phyloP scores from a whole-genome alignment of 495 filamentous ascomycete genomes.

The Cladorrhinum samala region DNA sequence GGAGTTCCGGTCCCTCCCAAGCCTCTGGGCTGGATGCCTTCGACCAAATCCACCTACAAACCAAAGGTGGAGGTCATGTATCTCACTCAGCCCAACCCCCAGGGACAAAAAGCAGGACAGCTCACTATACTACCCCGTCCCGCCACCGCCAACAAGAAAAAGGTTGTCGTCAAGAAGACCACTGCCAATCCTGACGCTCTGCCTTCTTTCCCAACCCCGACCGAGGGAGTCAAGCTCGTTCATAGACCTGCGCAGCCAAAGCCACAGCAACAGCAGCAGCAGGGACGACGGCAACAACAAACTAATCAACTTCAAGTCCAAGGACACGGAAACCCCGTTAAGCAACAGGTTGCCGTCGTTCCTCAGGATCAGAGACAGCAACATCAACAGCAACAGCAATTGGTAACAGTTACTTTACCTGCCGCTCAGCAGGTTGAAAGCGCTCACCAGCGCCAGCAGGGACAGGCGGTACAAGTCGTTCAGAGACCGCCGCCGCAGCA shows the following conservation, averaged over 20 bases:
- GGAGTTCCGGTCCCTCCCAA: not conserved
- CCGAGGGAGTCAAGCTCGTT: not conserved
- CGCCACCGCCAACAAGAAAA: not conserved
- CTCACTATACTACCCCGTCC: not conserved
- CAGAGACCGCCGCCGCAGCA: too few species aligned
- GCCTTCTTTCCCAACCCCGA: constrained; percentile 3
- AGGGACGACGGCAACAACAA: not conserved
- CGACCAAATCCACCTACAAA: not conserved
- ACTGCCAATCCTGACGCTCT: not conserved
- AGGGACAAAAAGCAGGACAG: not conserved
- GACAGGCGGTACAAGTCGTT: too few species aligned
- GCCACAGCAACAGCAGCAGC: not conserved
- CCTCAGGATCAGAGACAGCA: not conserved
- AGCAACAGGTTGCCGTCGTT: not conserved
- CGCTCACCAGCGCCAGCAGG: not conserved
- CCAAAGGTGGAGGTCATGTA: constrained; percentile 1
- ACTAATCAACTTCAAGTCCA: not conserved
- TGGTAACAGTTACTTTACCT: not conserved
- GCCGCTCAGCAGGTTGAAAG: not conserved
- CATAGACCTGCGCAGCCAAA: not conserved
- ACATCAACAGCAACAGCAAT: not conserved
- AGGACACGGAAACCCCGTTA: not conserved
- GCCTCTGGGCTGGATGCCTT: not conserved
- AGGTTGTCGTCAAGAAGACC: not conserved
- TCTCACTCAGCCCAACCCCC: not conserved